These are phyloP conservation scores for Coelastrella sp. DNA, from an alignment of 139 green algal species.

Conservation along the genomic window DNA sequence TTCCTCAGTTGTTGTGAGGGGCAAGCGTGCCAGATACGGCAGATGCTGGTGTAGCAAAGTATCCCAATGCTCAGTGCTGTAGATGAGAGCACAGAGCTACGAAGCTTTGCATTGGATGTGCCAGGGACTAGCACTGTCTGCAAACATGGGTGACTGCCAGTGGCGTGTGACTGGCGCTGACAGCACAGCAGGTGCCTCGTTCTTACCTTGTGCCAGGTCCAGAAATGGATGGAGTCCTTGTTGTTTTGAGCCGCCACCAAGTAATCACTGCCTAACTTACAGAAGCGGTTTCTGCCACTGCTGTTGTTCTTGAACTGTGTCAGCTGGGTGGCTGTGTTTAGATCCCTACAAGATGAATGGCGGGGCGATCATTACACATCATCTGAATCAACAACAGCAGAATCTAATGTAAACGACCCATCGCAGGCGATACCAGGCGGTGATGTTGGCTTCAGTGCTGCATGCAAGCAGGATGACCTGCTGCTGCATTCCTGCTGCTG, in stretches of 20 bases:
- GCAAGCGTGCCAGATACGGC: constrained; percentile 41
- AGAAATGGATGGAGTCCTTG: constrained; percentile 81
- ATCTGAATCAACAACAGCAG: not conserved
- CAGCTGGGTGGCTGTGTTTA: constrained; percentile 73
- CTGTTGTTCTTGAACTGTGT: constrained; percentile 73
- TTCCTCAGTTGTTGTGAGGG: constrained; percentile 26
- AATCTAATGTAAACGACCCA: not conserved
- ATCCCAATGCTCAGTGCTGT: constrained; percentile 36
- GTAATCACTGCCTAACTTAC: constrained; percentile 76
- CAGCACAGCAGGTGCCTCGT: not conserved
- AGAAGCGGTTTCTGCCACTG: constrained; percentile 60
- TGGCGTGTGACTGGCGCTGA: not conserved
- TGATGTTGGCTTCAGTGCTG: constrained; percentile 59
- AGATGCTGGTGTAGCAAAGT: constrained; percentile 33
- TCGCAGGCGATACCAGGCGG: constrained; percentile 50
- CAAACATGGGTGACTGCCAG: no score
- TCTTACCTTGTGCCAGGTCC: constrained; percentile 84
- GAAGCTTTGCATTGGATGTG: constrained; percentile 24
- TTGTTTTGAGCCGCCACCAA: constrained; percentile 69
- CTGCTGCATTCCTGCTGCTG: constrained; percentile 31
- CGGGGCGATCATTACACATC: not conserved
- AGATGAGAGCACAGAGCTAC: constrained; percentile 32
- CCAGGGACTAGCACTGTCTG: not conserved
- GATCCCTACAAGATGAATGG: constrained; percentile 66
- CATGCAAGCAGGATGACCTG: constrained; percentile 65